Evolutionary conservation across 331 rosid species (phyloP).

Genomic region (Ulmus americana): DNA sequence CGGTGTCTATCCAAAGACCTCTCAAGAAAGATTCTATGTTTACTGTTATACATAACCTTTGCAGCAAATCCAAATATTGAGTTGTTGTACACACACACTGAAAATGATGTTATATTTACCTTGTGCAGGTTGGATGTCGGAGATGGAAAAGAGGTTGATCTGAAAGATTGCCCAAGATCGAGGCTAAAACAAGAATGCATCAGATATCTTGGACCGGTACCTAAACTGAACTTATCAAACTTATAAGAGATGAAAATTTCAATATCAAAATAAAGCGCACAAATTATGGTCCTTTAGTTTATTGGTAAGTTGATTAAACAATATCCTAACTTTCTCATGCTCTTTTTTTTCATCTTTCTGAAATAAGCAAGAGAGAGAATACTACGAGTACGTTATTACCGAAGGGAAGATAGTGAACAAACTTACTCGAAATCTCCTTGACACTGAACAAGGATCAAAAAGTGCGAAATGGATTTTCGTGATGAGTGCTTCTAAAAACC

Average conservation of each 20-base stretch:
- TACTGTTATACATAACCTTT: neutral
- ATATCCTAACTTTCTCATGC: neutral
- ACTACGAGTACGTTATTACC: constrained; percentile 14
- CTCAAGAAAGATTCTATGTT: neutral
- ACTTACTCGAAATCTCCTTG: constrained; percentile 14
- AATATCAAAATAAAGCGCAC: neutral
- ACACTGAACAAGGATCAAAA: constrained; percentile 10
- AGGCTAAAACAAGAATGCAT: constrained; percentile 21
- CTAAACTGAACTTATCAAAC: neutral
- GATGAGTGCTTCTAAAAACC: constrained; percentile 13
- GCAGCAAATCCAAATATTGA: neutral
- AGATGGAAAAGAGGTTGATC: constrained; percentile 21
- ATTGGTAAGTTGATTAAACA: neutral
- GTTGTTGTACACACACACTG: neutral
- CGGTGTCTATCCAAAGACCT: neutral
- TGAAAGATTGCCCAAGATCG: constrained; percentile 19
- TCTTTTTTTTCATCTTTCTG: constrained; percentile 7
- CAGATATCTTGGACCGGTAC: constrained; percentile 25
- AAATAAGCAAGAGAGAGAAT: constrained; percentile 25
- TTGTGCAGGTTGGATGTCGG: constrained; percentile 21
- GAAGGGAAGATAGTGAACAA: constrained; percentile 15
- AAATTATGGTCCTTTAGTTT: neutral
- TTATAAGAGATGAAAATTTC: neutral
- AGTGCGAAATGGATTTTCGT: constrained; percentile 19
- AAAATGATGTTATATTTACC: neutral